phyloP scores from a whole-genome alignment of 2,329 filamentous ascomycete species.

The Fusarium chlamydosporum region DNA sequence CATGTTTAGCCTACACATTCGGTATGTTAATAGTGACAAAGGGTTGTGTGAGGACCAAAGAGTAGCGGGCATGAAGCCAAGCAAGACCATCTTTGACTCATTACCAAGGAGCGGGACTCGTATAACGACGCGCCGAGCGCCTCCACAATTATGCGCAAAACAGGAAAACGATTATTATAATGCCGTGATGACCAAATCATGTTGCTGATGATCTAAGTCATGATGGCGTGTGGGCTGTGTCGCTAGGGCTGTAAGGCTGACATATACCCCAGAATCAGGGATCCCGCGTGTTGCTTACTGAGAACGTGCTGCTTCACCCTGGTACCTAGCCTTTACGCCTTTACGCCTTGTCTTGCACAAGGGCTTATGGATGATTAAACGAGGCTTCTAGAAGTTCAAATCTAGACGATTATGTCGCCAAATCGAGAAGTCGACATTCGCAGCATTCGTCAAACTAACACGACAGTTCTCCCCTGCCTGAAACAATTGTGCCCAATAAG shows the following conservation, averaged over 20 bases:
- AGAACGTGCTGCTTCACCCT: conserved; percentile 27
- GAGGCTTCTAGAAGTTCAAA: conserved; percentile 28
- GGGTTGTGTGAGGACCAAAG: conserved; percentile 21
- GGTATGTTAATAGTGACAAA: conserved; percentile 15
- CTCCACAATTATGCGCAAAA: conserved; percentile 24
- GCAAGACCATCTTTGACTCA: conserved; percentile 37
- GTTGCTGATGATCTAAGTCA: conserved; percentile 23
- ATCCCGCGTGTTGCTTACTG: conserved; percentile 41
- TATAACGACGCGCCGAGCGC: conserved; percentile 16
- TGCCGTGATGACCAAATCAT: conserved; percentile 28
- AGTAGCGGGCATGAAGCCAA: conserved; percentile 30
- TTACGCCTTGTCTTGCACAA: background rate
- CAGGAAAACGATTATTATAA: conserved; percentile 26
- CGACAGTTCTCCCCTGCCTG: background rate
- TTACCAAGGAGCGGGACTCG: conserved; percentile 26
- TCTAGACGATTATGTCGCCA: background rate
- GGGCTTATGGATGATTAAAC: conserved; percentile 16
- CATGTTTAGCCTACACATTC: conserved; percentile 18
- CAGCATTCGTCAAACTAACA: background rate
- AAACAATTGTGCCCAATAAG: conserved; percentile 1
- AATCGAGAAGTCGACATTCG: background rate
- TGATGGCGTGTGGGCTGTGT: conserved; percentile 25
- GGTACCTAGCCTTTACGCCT: conserved; percentile 4
- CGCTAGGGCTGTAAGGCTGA: conserved; percentile 52
- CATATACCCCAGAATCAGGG: conserved; percentile 45